Evolutionary conservation across 2,329 filamentous ascomycete genomes (phyloP).

Genomic region (Leptographium flavum): DNA sequence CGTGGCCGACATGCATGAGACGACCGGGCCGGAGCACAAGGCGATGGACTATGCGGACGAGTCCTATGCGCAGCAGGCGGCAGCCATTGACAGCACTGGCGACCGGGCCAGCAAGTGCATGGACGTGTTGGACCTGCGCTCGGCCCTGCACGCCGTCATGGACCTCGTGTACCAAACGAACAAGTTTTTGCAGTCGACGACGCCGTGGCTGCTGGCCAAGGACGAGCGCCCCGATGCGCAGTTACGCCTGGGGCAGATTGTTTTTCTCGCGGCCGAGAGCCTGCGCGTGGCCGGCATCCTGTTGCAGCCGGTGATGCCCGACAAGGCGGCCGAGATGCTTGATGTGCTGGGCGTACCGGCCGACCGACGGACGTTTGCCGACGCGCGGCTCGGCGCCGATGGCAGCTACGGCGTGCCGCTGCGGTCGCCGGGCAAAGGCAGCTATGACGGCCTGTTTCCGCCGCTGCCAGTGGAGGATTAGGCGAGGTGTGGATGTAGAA

Average conservation of each 20-base stretch:
- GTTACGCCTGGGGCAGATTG: slow-evolving; percentile 35
- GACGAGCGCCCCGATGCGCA: slow-evolving; percentile 46
- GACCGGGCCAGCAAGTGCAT: slow-evolving; percentile 40
- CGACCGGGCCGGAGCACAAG: too few species aligned
- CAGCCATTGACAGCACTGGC: slow-evolving; percentile 17
- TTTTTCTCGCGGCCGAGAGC: slow-evolving; percentile 63
- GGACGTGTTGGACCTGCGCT: slow-evolving; percentile 47
- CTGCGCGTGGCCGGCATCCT: slow-evolving; percentile 71
- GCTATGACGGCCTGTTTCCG: slow-evolving; percentile 36
- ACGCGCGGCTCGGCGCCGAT: slow-evolving; percentile 51
- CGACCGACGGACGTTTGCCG: slow-evolving; percentile 45
- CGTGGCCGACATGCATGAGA: slow-evolving; percentile 4
- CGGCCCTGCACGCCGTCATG: slow-evolving; percentile 52
- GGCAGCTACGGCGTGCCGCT: slow-evolving; percentile 46
- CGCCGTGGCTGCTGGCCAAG: slow-evolving; percentile 52
- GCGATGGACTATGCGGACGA: too few species aligned
- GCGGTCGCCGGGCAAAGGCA: slow-evolving; percentile 20
- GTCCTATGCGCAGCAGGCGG: slow-evolving; percentile 1
- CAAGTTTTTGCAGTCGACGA: slow-evolving; percentile 45
- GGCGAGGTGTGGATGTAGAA: too few species aligned
- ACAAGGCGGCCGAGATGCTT: slow-evolving; percentile 56
- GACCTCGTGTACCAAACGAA: slow-evolving; percentile 51
- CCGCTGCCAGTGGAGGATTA: slow-evolving; percentile 28
- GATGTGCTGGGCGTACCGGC: slow-evolving; percentile 61
- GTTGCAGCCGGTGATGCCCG: slow-evolving; percentile 82